Evolutionary conservation across 225 moss, liverwort and hornwort species (phyloP).

Genomic region (Climacium dendroides): DNA sequence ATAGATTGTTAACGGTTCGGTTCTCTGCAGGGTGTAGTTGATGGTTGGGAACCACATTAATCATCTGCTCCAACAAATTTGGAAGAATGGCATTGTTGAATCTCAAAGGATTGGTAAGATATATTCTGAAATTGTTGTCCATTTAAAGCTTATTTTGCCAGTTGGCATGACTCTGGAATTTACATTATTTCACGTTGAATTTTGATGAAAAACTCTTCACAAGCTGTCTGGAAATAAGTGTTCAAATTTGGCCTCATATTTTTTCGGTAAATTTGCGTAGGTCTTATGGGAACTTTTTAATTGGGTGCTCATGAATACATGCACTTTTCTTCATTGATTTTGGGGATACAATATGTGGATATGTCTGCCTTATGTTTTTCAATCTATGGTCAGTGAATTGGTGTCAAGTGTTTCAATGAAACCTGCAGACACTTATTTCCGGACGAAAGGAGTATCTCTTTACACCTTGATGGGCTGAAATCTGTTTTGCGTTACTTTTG

Average conservation of each 20-base stretch:
- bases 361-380: not conserved
- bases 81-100: constrained; percentile 34
- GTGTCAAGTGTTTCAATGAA: not conserved
- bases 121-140: not conserved
- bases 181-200: not conserved
- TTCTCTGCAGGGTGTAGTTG: constrained; percentile 24
- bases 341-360: not conserved
- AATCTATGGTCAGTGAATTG: not conserved
- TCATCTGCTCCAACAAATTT: not conserved
- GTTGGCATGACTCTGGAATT: not conserved
- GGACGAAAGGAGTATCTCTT: not conserved
- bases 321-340: not conserved
- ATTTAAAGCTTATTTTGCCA: not conserved
- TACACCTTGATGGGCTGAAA: not conserved
- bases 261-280: not conserved
- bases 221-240: not conserved
- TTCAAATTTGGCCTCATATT: no score
- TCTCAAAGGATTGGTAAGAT: constrained; percentile 35
- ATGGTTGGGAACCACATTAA: constrained; percentile 2
- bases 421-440: not conserved
- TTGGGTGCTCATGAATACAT: not conserved
- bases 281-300: not conserved
- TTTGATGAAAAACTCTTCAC: not conserved
- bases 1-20: not conserved
- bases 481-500: not conserved